These are phyloP conservation scores for Solanum stenotomum DNA, from an alignment of 257 asterid genomes.

Conservation along the genomic window DNA sequence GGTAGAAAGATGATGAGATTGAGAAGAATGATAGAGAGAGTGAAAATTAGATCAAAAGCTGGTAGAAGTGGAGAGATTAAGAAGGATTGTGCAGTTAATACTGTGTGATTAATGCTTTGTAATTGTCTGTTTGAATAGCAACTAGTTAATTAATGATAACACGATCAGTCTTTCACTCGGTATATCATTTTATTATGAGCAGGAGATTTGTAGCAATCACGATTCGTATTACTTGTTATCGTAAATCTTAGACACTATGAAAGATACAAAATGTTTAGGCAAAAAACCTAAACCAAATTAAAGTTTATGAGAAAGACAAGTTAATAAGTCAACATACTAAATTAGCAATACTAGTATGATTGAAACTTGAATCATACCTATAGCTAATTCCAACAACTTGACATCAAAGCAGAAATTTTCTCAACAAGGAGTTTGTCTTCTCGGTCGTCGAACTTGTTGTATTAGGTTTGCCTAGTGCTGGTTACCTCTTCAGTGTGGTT, in stretches of 20 bases:
- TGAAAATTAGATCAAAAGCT: neutral
- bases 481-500: rapidly evolving
- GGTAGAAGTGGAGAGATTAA: neutral
- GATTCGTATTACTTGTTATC: neutral
- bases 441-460: neutral
- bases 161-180: too few species aligned
- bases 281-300: too few species aligned
- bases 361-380: neutral
- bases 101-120: neutral
- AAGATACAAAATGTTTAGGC: too few species aligned
- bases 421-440: neutral
- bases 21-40: neutral
- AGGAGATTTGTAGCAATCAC: too few species aligned
- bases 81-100: neutral
- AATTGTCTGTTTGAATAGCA: neutral
- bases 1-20: neutral
- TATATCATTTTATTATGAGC: too few species aligned
- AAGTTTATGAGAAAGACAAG: neutral
- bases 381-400: neutral
- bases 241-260: too few species aligned
- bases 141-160: neutral
- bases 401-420: too few species aligned
- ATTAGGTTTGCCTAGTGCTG: too few species aligned
- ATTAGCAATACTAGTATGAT: neutral
- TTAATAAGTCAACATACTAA: neutral